Evolutionary conservation across 169 alveolate species (phyloP), one percentile per base, ranked within the genome.

Genomic region (Eimeria sp.): DNA sequence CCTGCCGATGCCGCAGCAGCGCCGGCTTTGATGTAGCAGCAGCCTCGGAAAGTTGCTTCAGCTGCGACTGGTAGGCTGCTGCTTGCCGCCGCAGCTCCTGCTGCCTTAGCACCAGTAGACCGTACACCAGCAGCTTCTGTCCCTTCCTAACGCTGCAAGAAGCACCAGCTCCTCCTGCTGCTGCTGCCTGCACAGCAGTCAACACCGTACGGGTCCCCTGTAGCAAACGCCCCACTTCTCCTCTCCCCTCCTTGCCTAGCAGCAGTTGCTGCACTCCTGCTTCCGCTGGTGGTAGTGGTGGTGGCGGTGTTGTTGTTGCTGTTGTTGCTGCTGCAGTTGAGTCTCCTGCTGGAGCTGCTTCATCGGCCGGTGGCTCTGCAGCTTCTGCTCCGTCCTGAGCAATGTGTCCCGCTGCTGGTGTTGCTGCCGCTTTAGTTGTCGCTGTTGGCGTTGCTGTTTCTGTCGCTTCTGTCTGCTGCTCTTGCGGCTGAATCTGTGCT

Each of bases 31-130:
- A 34, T 13, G 16, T 5, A 14, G 40, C 25, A 2, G 10, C 40
- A 18, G 11, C 67, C 14, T 18, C 22, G 4, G 61, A 49, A 13
- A 78, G 61, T 18, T 18, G 70, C 34, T 78, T 14, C 49, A 34
- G 34, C 70, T 25, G 61, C 40, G 5, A 27, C 25, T 78, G 89
- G 13, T 45, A 20, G 43, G 43, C 6, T 30, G 20, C 40, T 20
- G 34, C 43, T n/a, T 78, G 67, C 5, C 61, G 89, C 43, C 25
- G 40, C 65, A 78, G 61, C 65, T 78, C 67, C 65, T 78, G 89
- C 65, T 78, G 61, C 30, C 25, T 54, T 20, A 43, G 65, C 67
- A 78, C 45, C 45, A 78, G 89, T 43, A 78, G 7, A 7, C 89
- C 89, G 67, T 78, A 78, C 61, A 43, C 20, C 30, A 78, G 45